Conservation (phyloP, 2,329 filamentous ascomycete species). For the Colletotrichum incanum region DNA sequence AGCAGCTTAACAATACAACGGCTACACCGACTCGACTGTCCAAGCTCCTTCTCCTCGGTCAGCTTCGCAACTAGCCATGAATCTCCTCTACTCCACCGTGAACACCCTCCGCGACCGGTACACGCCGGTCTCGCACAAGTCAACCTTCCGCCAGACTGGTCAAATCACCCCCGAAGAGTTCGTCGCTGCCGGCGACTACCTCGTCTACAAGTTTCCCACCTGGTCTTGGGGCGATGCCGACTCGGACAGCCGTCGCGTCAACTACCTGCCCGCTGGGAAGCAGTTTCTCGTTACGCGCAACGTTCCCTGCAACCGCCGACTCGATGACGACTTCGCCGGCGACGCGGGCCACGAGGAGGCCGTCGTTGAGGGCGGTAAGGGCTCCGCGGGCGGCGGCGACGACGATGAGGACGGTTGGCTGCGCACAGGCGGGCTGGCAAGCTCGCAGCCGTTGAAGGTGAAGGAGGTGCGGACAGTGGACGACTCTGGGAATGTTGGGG, state of each 20-base stretch:
- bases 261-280: slow-evolving; percentile 88
- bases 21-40: background rate
- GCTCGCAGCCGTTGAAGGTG: slow-evolving; percentile 82
- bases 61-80: slow-evolving; percentile 70
- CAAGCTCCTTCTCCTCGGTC: background rate
- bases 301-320: slow-evolving; percentile 91
- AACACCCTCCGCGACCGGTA: slow-evolving; percentile 94
- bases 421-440: slow-evolving; percentile 84
- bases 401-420: slow-evolving; percentile 92
- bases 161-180: slow-evolving; percentile 99
- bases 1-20: slow-evolving; percentile 1
- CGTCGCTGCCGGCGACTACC: slow-evolving; percentile 93
- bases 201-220: slow-evolving; percentile 98
- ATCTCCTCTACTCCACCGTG: slow-evolving; percentile 92
- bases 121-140: slow-evolving; percentile 89
- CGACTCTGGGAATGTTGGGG: slow-evolving; percentile 88
- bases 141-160: slow-evolving; percentile 93
- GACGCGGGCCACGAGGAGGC: slow-evolving; percentile 90
- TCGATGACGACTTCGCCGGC: slow-evolving; percentile 94
- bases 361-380: slow-evolving; percentile 75
- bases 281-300: slow-evolving; percentile 96
- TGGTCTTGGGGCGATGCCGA: slow-evolving; percentile 97
- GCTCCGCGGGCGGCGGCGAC: slow-evolving; percentile 57
- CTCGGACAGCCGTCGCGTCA: slow-evolving; percentile 82
- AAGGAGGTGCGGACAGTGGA: slow-evolving; percentile 90